phyloP scores from a whole-genome alignment of 2,329 filamentous ascomycete genomes.

The Mollisiaceae sp. region DNA sequence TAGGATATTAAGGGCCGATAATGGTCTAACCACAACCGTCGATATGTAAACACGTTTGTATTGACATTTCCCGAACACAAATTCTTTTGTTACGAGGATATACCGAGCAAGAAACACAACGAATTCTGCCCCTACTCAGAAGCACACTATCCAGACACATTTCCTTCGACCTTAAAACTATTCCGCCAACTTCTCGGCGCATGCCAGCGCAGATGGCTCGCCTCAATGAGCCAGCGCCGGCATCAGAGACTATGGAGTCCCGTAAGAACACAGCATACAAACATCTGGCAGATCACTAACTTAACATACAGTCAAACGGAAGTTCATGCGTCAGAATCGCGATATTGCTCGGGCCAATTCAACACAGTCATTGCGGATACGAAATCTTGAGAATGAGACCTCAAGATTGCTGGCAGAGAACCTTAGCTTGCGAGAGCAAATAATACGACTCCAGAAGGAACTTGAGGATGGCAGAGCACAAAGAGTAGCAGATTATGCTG shows the following conservation, averaged over 20 bases:
- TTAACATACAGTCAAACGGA: constrained; percentile 67
- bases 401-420: constrained; percentile 80
- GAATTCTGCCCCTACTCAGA: neutral
- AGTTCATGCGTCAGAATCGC: constrained; percentile 82
- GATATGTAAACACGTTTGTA: constrained; percentile 12
- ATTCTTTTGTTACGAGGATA: neutral
- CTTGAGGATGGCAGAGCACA: constrained; percentile 65
- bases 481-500: constrained; percentile 67
- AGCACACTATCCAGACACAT: neutral
- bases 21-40: constrained; percentile 14
- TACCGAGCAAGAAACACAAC: neutral
- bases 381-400: constrained; percentile 76
- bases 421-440: constrained; percentile 71
- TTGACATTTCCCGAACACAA: constrained; percentile 14
- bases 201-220: constrained; percentile 66
- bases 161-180: neutral
- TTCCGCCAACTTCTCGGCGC: constrained; percentile 27
- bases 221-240: constrained; percentile 75
- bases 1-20: constrained; percentile 9
- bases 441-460: constrained; percentile 71
- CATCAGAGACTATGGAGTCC: constrained; percentile 73
- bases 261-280: constrained; percentile 55
- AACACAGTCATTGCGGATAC: constrained; percentile 76
- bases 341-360: constrained; percentile 83
- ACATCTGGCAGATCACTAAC: constrained; percentile 13